These are phyloP conservation scores for Erodium maritimum DNA, from an alignment of 345 rosid species.

Conservation along the genomic window DNA sequence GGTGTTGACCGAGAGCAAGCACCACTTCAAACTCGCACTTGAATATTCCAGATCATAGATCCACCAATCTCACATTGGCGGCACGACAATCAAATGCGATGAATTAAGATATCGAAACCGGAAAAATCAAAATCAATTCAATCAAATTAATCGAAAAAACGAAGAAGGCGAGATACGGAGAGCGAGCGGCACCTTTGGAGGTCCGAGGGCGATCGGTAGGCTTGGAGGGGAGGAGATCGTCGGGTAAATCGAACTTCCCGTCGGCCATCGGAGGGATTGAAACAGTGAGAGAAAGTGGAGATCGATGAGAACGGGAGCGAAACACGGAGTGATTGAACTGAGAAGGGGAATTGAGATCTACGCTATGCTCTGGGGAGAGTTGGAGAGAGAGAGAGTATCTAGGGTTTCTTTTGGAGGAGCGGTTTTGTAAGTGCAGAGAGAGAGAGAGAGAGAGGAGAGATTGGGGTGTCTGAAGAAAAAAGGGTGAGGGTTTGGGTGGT, in stretches of 20 bases:
- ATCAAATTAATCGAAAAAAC: neutral
- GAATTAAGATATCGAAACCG: neutral
- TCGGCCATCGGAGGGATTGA: constrained; percentile 42
- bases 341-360: constrained; percentile 6
- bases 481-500: constrained; percentile 33
- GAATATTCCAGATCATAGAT: constrained; percentile 3
- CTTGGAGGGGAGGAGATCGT: constrained; percentile 58
- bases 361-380: neutral
- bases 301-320: constrained; percentile 4
- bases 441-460: constrained; percentile 12
- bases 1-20: neutral
- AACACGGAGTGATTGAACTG: constrained; percentile 2
- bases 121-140: neutral
- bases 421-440: neutral
- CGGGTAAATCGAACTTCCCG: constrained; percentile 72
- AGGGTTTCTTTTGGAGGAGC: constrained; percentile 22
- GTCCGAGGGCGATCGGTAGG: constrained; percentile 41
- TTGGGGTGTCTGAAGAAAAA: neutral
- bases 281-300: constrained; percentile 4
- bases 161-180: neutral
- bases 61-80: constrained; percentile 10
- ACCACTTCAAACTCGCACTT: neutral
- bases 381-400: constrained; percentile 8
- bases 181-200: constrained; percentile 33
- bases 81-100: neutral